A percentile compares a stretch with the other conserved stretches of the same genome.
phyloP scores from a whole-genome alignment of 2,329 filamentous ascomycete species.

The Cladophialophora bantiana region DNA sequence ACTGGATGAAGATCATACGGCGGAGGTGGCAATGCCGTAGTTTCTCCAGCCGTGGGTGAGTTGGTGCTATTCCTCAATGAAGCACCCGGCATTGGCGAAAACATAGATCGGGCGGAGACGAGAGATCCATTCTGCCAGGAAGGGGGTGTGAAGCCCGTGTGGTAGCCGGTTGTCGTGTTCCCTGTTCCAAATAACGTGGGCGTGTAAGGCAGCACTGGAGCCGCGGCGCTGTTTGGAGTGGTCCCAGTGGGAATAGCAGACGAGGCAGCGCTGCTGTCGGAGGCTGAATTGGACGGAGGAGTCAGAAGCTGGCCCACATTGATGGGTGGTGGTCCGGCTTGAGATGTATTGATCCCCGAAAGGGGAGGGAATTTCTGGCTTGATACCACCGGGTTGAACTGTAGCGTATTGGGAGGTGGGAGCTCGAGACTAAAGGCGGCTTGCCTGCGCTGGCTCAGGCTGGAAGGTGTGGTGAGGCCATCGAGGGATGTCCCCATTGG shows the following conservation, averaged over 20 bases:
- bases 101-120: conserved; percentile 59
- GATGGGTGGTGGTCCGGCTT: conserved; percentile 56
- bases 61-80: conserved; percentile 61
- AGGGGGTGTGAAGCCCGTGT: conserved; percentile 55
- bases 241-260: conserved; percentile 54
- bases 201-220: conserved; percentile 64
- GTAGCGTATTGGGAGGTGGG: conserved; percentile 65
- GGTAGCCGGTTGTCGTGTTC: conserved; percentile 63
- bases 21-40: conserved; percentile 65
- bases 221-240: conserved; percentile 66
- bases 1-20: conserved; percentile 68
- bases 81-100: conserved; percentile 64
- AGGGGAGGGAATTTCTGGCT: conserved; percentile 59
- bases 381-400: conserved; percentile 51
- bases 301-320: conserved; percentile 69
- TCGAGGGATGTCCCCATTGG: conserved; percentile 69
- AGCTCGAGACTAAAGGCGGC: conserved; percentile 74
- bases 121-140: conserved; percentile 52
- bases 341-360: conserved; percentile 42
- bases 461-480: conserved; percentile 66
- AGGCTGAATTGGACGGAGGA: conserved; percentile 65
- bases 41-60: conserved; percentile 67
- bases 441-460: conserved; percentile 74
- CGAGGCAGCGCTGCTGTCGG: conserved; percentile 57
- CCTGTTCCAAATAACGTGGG: conserved; percentile 68